Evolutionary conservation across 106 monocot species (phyloP).

Genomic region (Iris macrosiphon): DNA sequence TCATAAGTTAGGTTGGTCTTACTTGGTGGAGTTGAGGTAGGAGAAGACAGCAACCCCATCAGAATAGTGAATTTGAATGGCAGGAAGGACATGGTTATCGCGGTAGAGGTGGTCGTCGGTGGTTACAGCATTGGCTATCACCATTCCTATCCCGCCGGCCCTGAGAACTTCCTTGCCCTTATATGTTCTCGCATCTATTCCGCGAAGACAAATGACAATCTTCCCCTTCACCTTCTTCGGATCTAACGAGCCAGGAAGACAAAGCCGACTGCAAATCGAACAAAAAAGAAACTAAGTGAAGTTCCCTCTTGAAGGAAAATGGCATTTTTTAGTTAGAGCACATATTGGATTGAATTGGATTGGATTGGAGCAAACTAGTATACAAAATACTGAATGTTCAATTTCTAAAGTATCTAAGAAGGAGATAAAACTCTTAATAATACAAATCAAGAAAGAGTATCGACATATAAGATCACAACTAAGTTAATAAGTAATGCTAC

Average conservation of each 20-base stretch:
- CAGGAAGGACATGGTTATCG: constrained; percentile 39
- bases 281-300: not conserved
- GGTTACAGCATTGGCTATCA: constrained; percentile 17
- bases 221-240: constrained; percentile 39
- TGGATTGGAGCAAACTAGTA: too few species aligned
- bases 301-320: too few species aligned
- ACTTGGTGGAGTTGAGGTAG: constrained; percentile 26
- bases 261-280: constrained; percentile 15
- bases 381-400: not conserved
- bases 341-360: too few species aligned
- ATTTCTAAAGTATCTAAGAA: too few species aligned
- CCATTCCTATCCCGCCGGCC: constrained; percentile 50
- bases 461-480: too few species aligned
- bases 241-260: constrained; percentile 16
- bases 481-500: too few species aligned
- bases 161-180: constrained; percentile 28
- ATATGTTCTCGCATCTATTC: constrained; percentile 9
- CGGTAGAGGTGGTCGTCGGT: constrained; percentile 18
- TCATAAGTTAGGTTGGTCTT: not conserved
- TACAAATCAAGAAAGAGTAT: not conserved
- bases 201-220: constrained; percentile 41
- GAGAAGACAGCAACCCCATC: constrained; percentile 26
- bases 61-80: constrained; percentile 28
- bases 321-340: too few species aligned
- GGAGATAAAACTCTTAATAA: too few species aligned